Evolutionary conservation across 2,329 filamentous ascomycete species (phyloP).

Genomic region (Fusarium cicatricum): DNA sequence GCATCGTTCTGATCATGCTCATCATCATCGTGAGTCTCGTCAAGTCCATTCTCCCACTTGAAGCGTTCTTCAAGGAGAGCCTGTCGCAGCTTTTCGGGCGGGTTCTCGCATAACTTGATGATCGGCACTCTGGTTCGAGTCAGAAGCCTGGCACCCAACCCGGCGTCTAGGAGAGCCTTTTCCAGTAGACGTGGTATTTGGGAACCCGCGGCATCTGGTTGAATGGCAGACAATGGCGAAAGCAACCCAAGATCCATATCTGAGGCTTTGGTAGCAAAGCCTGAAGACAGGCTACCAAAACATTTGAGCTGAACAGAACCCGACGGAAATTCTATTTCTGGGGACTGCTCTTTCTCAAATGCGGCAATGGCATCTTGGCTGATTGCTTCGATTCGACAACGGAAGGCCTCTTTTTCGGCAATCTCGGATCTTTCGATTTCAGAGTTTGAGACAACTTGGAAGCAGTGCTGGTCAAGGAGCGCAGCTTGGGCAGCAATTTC

Average conservation of each 20-base stretch:
- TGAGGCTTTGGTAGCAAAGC: slow-evolving; percentile 86
- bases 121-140: slow-evolving; percentile 85
- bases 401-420: slow-evolving; percentile 75
- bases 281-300: slow-evolving; percentile 84
- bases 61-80: slow-evolving; percentile 70
- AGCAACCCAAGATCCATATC: slow-evolving; percentile 90
- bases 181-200: slow-evolving; percentile 79
- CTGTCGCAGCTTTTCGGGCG: slow-evolving; percentile 65
- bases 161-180: slow-evolving; percentile 74
- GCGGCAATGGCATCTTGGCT: slow-evolving; percentile 66
- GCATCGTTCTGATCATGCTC: slow-evolving; percentile 44
- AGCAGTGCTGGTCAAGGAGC: slow-evolving; percentile 59
- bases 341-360: slow-evolving; percentile 56
- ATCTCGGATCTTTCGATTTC: slow-evolving; percentile 72
- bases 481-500: slow-evolving; percentile 58
- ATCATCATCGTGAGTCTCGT: slow-evolving; percentile 49
- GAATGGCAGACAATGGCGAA: slow-evolving; percentile 65
- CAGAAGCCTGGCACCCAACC: slow-evolving; percentile 79
- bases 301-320: slow-evolving; percentile 73
- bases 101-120: slow-evolving; percentile 83
- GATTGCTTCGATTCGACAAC: slow-evolving; percentile 68
- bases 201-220: slow-evolving; percentile 63
- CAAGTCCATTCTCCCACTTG: slow-evolving; percentile 73
- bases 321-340: slow-evolving; percentile 57
- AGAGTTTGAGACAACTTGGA: slow-evolving; percentile 57